Conservation (phyloP, 2,329 filamentous ascomycete genomes). For the Didymellaceae sp. region DNA sequence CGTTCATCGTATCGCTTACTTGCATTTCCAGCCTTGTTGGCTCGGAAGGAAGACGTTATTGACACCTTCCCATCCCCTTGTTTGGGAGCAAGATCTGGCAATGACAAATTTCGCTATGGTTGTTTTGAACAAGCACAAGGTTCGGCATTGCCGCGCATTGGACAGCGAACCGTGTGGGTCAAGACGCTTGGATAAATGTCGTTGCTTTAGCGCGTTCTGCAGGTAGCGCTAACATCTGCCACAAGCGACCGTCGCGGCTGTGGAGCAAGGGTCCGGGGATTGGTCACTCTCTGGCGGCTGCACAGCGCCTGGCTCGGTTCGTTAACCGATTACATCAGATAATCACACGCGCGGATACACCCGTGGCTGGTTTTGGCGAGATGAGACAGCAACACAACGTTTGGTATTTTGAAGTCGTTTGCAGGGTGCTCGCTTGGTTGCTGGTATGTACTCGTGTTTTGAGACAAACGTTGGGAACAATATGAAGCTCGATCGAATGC, state of each 20-base stretch:
- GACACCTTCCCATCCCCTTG: not conserved
- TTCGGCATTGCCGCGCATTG: constrained; percentile 1
- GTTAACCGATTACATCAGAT: constrained; percentile 10
- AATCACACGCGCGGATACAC: constrained; percentile 7
- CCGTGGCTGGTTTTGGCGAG: constrained; percentile 5
- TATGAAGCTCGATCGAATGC: not conserved
- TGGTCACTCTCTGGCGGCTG: constrained; percentile 14
- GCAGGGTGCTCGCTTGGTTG: constrained; percentile 1
- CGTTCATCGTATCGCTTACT: not conserved
- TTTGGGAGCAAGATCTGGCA: too few species aligned
- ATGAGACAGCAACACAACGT: constrained; percentile 4
- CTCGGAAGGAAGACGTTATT: not conserved
- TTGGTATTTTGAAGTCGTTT: not conserved
- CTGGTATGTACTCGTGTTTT: not conserved
- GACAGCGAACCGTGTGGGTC: constrained; percentile 3
- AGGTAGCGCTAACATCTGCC: constrained; percentile 11
- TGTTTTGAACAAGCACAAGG: not conserved
- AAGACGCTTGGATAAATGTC: constrained; percentile 5
- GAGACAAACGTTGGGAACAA: not conserved
- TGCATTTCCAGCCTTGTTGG: not conserved
- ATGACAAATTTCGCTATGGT: too few species aligned
- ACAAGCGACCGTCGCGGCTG: constrained; percentile 6
- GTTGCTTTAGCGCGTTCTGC: constrained; percentile 5
- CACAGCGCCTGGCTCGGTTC: constrained; percentile 14
- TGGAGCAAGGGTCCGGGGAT: constrained; percentile 5